Base-by-base conservation (phyloP, 1,284 basidiomycete genomes). In the Cutaneotrichosporon daszewskae region DNA sequence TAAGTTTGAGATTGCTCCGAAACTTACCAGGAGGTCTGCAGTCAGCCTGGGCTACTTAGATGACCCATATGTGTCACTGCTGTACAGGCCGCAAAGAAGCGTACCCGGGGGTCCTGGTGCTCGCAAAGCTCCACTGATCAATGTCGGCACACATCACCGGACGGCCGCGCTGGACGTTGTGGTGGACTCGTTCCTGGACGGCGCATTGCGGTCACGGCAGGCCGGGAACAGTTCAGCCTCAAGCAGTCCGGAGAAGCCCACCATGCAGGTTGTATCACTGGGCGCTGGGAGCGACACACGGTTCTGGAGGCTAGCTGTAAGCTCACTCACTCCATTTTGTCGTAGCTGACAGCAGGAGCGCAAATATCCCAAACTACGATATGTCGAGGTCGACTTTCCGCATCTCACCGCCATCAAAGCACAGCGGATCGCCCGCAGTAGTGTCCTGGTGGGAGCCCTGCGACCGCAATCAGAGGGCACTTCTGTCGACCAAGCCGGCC, bases 241-340 rank as follows among this genome's bases (percentile, higher is more conserved):
- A n/a, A 9, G 7, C 9, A n/a, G 28, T n/a, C 8, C 14, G n/a
- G n/a, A n/a, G n/a, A n/a, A n/a, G n/a, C n/a, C 28, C 6, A 16
- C 13, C 28, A 23, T 78, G 53, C 91, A 96, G 75, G 82, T 96
- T 47, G 77, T 96, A 33, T 90, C 85, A 63, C 67, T 96, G 9
- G 92, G 91, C 3, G 86, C 90, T 0, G 91, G 91, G 1, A 95
- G 87, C 58, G 91, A 97, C 70, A 88, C 88, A 12, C 74, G 92
- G 34, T 96, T 86, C 68, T 97, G 91, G 90, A 75, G 90, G 43
- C 73, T 94, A 57, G 78, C 77, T 72, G 88, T 88, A 72, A 74
- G 83, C 79, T n/a, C n/a, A n/a, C n/a, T n/a, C n/a, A n/a, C n/a
- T n/a, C n/a, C n/a, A n/a, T n/a, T 5, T 7, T 17, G 9, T n/a